Percentiles rank a stretch among this genome's conserved stretches.
Evolutionary conservation across 2,329 filamentous ascomycete genomes (phyloP).

Genomic region (Lojkania enalia): DNA sequence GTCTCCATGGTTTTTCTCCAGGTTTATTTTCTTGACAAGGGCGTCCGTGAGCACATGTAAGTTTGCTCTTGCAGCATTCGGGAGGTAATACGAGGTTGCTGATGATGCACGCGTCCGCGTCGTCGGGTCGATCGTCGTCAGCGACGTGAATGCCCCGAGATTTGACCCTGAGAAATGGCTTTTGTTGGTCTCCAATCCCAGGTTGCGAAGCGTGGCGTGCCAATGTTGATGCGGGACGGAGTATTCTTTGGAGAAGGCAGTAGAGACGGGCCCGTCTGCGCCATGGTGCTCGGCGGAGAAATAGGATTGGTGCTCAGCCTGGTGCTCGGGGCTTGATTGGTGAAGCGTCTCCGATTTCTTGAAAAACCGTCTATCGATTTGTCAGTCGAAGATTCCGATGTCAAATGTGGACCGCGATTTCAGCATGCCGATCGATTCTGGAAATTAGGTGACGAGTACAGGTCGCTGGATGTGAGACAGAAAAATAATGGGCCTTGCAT

Average conservation of each 20-base stretch:
- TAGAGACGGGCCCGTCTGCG: slow-evolving; percentile 42
- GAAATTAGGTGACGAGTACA: no score
- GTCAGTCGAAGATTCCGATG: slow-evolving; percentile 39
- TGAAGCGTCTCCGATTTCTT: slow-evolving; percentile 54
- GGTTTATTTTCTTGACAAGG: slow-evolving; percentile 12
- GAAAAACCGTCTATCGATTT: slow-evolving; percentile 62
- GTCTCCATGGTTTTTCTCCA: slow-evolving; percentile 10
- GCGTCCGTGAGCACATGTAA: slow-evolving; percentile 25
- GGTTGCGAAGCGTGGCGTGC: slow-evolving; percentile 47
- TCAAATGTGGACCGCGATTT: neutral
- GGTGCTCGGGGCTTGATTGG: slow-evolving; percentile 28
- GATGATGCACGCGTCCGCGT: slow-evolving; percentile 47
- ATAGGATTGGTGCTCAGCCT: slow-evolving; percentile 27
- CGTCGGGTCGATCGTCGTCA: slow-evolving; percentile 40
- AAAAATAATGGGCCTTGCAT: no score
- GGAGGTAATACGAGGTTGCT: slow-evolving; percentile 47
- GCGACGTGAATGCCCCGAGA: slow-evolving; percentile 47
- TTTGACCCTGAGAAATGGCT: slow-evolving; percentile 48
- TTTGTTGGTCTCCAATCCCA: slow-evolving; percentile 44
- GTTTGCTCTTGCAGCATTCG: slow-evolving; percentile 30
- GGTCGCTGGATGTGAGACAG: no score
- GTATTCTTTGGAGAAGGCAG: slow-evolving; percentile 41
- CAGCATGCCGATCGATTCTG: neutral
- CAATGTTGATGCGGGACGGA: slow-evolving; percentile 51
- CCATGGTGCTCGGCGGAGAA: slow-evolving; percentile 30